A percentile compares a stretch with the other conserved stretches of the same genome.
Evolutionary conservation across 495 filamentous ascomycete species (phyloP).

Genomic region (Trichoderma reesei): DNA sequence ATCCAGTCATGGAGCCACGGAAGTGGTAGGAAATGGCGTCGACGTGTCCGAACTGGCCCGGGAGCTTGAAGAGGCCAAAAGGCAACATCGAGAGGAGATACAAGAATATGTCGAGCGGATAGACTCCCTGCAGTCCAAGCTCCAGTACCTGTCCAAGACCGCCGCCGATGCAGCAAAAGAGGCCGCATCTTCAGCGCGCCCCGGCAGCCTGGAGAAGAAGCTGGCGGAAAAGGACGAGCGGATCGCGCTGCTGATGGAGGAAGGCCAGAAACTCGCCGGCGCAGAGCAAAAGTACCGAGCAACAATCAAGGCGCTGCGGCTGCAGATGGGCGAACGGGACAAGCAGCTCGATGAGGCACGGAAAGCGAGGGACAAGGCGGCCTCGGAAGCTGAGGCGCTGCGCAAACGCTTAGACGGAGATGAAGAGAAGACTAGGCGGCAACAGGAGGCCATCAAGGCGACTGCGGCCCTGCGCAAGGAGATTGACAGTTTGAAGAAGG

Average conservation of each 20-base stretch:
- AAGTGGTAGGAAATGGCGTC: not conserved
- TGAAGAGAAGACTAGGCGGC: constrained; percentile 55
- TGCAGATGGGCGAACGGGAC: constrained; percentile 48
- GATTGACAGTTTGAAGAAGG: constrained; percentile 52
- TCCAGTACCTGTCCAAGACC: constrained; percentile 76
- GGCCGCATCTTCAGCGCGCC: constrained; percentile 47
- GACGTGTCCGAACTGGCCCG: constrained; percentile 40
- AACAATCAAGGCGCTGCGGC: constrained; percentile 72
- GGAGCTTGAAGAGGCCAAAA: constrained; percentile 50
- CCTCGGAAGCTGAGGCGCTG: constrained; percentile 48
- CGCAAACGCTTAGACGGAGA: constrained; percentile 53
- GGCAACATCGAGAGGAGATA: constrained; percentile 66
- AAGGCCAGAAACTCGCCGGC: constrained; percentile 81
- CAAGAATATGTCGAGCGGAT: constrained; percentile 80
- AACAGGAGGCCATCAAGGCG: constrained; percentile 56
- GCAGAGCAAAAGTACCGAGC: constrained; percentile 75
- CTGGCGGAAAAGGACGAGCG: constrained; percentile 83
- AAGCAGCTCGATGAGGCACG: constrained; percentile 54
- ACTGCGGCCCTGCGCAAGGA: constrained; percentile 58
- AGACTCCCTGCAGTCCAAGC: constrained; percentile 82
- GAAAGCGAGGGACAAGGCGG: constrained; percentile 56
- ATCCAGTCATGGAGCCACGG: constrained; percentile 10
- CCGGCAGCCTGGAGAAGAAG: constrained; percentile 62
- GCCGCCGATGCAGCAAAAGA: constrained; percentile 61
- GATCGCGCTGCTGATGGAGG: constrained; percentile 80